Evolutionary conservation across 495 filamentous ascomycete genomes (phyloP), one percentile per base, ranked within the genome.

Genomic region (Hyphodiscus hymeniophilus): DNA sequence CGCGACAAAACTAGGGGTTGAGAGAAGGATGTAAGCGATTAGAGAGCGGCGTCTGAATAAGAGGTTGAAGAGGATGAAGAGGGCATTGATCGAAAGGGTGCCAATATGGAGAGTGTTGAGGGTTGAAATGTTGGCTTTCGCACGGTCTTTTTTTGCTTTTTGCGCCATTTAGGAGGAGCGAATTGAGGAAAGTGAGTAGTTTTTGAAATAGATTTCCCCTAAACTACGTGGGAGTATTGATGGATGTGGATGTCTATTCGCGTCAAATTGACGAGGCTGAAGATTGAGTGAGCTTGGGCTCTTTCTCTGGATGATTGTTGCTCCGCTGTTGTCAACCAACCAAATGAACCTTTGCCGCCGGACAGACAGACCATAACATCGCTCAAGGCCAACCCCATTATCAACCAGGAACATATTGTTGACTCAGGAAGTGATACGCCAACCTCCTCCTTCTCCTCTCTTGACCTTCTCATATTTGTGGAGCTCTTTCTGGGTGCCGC

Each of bases 81-180:
- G 58, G 30, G 61, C 55, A 62, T 96, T 89, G 42, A 91, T 63
- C 39, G 63, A 57, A 47, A 84, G 69, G 15, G 85, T 80, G 50
- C 84, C 83, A 30, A 85, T 66, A 60, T 92, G 91, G 16, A 89
- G 86, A 58, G 82, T 85, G 54, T 81, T 82, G 38, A 98, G 80
- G 32, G 78, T 66, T 17, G 72, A 62, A 41, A 75, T 66, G 66
- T 98, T 98, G 68, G 82, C 76, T 40, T 82, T 79, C 7, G 92
- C 94, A 41, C 88, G 80, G 54, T 88, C 81, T 72, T 98, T 98
- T 62, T 84, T 80, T 51, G 94, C 89, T 85, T 95, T 98, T 76
- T 97, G 71, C n/a, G 75, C 75, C 75, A 79, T 79, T 44, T 31
- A n/a, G 42, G 30, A 21, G 28, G 22, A 18, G 31, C 32, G 30